Evolutionary conservation across 2,329 filamentous ascomycete genomes (phyloP).

Genomic region (Exserohilum turcica): DNA sequence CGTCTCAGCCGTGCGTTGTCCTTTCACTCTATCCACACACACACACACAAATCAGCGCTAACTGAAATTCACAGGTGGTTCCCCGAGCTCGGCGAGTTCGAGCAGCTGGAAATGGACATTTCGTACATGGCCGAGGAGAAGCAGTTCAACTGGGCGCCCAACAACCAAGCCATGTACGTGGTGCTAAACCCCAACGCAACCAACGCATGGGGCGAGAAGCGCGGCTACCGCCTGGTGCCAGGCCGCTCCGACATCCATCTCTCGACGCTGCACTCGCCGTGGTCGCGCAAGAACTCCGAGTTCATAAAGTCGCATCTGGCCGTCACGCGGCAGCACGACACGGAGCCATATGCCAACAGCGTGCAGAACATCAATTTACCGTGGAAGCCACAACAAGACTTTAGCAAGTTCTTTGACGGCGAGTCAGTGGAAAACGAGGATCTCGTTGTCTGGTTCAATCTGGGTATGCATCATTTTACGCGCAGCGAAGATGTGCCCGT

Average conservation of each 20-base stretch:
- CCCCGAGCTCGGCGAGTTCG: conserved; percentile 40
- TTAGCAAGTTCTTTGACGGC: conserved; percentile 57
- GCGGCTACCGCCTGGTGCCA: conserved; percentile 56
- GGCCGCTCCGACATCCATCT: conserved; percentile 39
- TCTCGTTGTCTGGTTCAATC: conserved; percentile 57
- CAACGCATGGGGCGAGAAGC: conserved; percentile 58
- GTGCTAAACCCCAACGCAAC: conserved; percentile 58
- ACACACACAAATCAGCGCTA: too few relatives aligned
- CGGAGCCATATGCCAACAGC: conserved; percentile 47
- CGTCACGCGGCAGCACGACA: conserved; percentile 54
- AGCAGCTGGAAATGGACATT: conserved; percentile 39
- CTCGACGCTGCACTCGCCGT: conserved; percentile 46
- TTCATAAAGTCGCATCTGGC: conserved; percentile 49
- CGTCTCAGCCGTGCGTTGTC: not conserved
- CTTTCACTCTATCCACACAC: not conserved
- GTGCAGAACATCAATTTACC: conserved; percentile 47
- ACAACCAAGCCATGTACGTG: conserved; percentile 53
- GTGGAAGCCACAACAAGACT: conserved; percentile 54
- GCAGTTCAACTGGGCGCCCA: conserved; percentile 55
- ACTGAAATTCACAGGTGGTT: conserved; percentile 33
- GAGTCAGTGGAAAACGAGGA: conserved; percentile 51
- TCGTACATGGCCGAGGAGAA: conserved; percentile 48
- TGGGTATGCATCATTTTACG: conserved; percentile 53
- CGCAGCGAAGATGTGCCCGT: conserved; percentile 11
- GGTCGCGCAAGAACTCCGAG: conserved; percentile 40